Percentiles rank a stretch among this genome's conserved stretches.
These are phyloP conservation scores for Chlorociboria aeruginascens DNA, from an alignment of 495 filamentous ascomycete genomes.

Conservation along the genomic window DNA sequence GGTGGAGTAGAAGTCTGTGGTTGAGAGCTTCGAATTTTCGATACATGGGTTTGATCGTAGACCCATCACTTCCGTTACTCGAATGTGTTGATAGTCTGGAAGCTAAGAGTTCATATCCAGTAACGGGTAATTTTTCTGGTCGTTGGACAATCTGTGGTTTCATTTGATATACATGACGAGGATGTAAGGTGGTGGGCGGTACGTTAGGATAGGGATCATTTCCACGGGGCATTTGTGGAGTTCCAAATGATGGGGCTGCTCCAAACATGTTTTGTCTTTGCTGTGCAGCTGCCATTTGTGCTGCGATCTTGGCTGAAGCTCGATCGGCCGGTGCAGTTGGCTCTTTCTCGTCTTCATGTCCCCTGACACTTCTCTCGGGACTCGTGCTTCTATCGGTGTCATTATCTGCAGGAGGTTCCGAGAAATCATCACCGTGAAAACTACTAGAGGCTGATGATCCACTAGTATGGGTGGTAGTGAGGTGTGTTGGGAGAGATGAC, in stretches of 20 bases:
- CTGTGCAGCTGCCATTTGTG: conserved; percentile 19
- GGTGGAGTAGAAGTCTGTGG: conserved; percentile 70
- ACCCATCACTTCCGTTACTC: not conserved
- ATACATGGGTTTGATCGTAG: conserved; percentile 55
- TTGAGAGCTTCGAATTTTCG: conserved; percentile 77
- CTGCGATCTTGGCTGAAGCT: conserved; percentile 16
- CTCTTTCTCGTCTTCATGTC: conserved; percentile 8
- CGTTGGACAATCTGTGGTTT: conserved; percentile 4
- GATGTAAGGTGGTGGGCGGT: conserved; percentile 1
- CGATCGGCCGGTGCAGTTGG: conserved; percentile 1
- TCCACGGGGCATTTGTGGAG: conserved; percentile 9
- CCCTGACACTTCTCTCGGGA: conserved; percentile 26
- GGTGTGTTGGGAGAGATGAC: not conserved
- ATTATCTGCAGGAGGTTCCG: conserved; percentile 21
- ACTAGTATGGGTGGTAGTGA: not conserved
- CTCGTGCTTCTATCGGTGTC: conserved; percentile 36
- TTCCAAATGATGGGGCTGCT: conserved; percentile 12
- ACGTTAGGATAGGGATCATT: conserved; percentile 3
- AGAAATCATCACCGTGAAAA: conserved; percentile 21
- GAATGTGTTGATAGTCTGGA: conserved; percentile 5
- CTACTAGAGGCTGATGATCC: conserved; percentile 24
- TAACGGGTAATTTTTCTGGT: conserved; percentile 13
- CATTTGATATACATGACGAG: conserved; percentile 5
- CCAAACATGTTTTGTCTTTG: conserved; percentile 14
- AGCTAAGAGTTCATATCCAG: conserved; percentile 18